Evolutionary conservation across 495 filamentous ascomycete genomes (phyloP).

Genomic region (Penicillium angulare): DNA sequence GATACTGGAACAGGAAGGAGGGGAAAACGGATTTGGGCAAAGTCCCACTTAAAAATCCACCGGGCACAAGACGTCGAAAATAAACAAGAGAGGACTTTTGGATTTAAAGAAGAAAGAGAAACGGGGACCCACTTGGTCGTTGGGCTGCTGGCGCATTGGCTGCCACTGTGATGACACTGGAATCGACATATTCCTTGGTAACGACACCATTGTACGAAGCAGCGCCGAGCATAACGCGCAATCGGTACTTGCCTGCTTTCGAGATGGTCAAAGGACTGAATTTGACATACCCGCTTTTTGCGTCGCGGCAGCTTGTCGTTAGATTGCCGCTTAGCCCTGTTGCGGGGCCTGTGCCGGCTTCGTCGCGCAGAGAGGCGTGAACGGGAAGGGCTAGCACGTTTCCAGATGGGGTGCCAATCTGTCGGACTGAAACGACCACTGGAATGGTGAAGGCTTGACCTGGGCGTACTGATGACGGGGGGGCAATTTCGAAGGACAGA

Average conservation of each 20-base stretch:
- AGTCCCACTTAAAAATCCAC: no score
- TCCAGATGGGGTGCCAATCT: conserved; percentile 27
- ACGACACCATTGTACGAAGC: conserved; percentile 31
- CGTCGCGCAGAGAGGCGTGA: conserved; percentile 31
- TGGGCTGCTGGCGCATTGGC: conserved; percentile 28
- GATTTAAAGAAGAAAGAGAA: not conserved
- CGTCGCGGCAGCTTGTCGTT: conserved; percentile 38
- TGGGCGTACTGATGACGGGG: conserved; percentile 29
- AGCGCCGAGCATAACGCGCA: conserved; percentile 38
- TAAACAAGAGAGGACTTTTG: not conserved
- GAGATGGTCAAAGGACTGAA: conserved; percentile 32
- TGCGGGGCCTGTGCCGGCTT: conserved; percentile 24
- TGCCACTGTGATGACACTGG: conserved; percentile 33
- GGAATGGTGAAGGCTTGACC: conserved; percentile 34
- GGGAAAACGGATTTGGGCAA: not conserved
- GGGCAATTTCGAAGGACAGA: conserved; percentile 34
- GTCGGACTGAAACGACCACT: conserved; percentile 34
- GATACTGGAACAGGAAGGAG: not conserved
- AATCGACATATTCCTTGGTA: conserved; percentile 36
- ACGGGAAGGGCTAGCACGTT: conserved; percentile 34
- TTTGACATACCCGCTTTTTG: conserved; percentile 39
- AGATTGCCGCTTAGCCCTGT: conserved; percentile 30
- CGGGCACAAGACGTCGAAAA: no score
- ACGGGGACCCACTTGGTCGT: conserved; percentile 34
- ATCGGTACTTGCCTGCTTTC: conserved; percentile 32